Evolutionary conservation across 2,329 filamentous ascomycete genomes (phyloP).

Genomic region (Madurella fahalii): DNA sequence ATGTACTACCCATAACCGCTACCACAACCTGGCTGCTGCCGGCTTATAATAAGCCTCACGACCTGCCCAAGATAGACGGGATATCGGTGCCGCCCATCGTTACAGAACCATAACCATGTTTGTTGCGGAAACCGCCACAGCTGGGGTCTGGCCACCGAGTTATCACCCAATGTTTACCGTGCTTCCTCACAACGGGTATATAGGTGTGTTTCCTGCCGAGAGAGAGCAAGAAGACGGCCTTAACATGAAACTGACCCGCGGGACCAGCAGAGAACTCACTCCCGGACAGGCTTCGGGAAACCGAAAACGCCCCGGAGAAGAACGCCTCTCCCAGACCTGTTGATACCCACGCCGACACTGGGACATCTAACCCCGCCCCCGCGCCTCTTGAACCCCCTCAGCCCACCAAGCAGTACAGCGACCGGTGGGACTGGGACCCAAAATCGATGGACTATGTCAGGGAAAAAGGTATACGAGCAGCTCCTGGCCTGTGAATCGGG

Average conservation of each 20-base stretch:
- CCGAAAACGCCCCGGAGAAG: not conserved
- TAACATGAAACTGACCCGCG: not conserved
- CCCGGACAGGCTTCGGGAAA: not conserved
- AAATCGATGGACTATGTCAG: conserved; percentile 3
- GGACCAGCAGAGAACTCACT: not conserved
- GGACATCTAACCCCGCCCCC: not conserved
- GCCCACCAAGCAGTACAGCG: conserved; percentile 7
- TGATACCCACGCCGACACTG: not conserved
- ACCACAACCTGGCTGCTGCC: too few relatives aligned
- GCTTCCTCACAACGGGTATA: not conserved
- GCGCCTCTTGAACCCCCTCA: not conserved
- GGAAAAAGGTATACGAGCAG: not conserved
- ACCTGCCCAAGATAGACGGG: not conserved
- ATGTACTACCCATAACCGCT: too few relatives aligned
- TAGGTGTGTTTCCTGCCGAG: not conserved
- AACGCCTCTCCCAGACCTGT: not conserved
- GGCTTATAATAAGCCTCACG: too few relatives aligned
- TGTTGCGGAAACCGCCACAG: not conserved
- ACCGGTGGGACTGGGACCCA: conserved; percentile 11
- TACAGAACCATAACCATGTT: not conserved
- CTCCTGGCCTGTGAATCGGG: not conserved
- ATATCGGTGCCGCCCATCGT: not conserved
- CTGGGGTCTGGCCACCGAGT: not conserved
- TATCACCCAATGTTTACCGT: not conserved
- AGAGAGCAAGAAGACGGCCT: not conserved